Conservation (phyloP, 768 basidiomycete species). For the Mycena epipterygia region DNA sequence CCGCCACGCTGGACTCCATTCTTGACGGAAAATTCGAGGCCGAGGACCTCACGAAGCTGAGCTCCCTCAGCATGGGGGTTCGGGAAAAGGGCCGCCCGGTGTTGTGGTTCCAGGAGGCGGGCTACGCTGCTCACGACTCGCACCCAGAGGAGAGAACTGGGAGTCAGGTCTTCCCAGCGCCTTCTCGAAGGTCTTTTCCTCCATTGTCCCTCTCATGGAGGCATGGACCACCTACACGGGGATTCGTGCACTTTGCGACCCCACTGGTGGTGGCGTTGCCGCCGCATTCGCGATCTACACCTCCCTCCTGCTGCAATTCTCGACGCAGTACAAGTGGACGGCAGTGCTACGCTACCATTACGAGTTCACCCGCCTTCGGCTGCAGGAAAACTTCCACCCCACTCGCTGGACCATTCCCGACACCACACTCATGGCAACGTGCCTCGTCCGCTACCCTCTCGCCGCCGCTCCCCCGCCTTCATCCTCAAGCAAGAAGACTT, state of each 20-base stretch:
- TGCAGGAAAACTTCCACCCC: conserved; percentile 9
- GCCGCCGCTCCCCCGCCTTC: not conserved
- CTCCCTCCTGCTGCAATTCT: not conserved
- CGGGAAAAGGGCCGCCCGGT: not conserved
- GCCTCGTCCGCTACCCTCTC: not conserved
- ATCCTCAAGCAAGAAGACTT: too few species aligned
- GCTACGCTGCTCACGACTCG: not conserved
- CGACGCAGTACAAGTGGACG: conserved; percentile 17
- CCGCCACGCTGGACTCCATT: not conserved
- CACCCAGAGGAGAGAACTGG: not conserved
- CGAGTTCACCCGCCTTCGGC: conserved; percentile 7
- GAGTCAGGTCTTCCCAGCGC: not conserved
- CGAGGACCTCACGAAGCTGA: not conserved
- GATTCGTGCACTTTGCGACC: conserved; percentile 3
- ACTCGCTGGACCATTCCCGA: conserved; percentile 15
- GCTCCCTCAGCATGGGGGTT: not conserved
- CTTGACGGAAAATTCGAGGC: not conserved
- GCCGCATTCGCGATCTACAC: not conserved
- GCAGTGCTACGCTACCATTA: conserved; percentile 15
- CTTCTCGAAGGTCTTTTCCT: conserved; percentile 1
- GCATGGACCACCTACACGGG: conserved; percentile 8
- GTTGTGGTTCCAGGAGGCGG: not conserved
- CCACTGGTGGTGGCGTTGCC: not conserved
- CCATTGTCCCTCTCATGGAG: not conserved
- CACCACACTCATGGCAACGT: not conserved